Base-by-base conservation (phyloP, 441 rosid species). In the Pelargonium cotyledonis region DNA sequence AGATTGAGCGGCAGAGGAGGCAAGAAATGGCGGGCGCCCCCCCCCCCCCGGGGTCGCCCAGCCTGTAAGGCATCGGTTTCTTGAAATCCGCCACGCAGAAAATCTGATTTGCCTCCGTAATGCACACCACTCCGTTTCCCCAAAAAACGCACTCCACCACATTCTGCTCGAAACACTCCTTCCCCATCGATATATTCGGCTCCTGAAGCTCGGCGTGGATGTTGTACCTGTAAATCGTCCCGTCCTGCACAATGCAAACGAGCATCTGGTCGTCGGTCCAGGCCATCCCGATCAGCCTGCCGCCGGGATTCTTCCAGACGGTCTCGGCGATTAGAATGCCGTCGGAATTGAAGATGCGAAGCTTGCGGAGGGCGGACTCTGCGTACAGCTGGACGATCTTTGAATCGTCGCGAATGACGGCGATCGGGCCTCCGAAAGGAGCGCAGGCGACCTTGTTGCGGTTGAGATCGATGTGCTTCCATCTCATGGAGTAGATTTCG, bases 351-450 rank as follows among this genome's bases (percentile, higher is more conserved):
- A 90, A 95, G 55, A 95, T 88, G 19, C 99, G 90, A 44, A 95
- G 97, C 68, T 92, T 95, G 9, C 99, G 87, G 63, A 90, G 89
- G 43, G 99, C 98, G 14, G 99, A 95, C 47, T 95, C 98, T 5
- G 97, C 90, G 75, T 92, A 88, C 21, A 95, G 93, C 77, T 95
- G 99, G 31, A 95, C 99, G 72, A 92, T 95, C 88, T 95, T 95
- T 18, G 99, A 92, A 76, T 95, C 99, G 68, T 95, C 99, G 18
- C 98, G 90, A 79, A 95, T 95, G 15, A 92, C 84, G 47, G 99
- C 98, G 61, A 92, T 82, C 2, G 99, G 98, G 18, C 98, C 97
- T 6, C 99, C 97, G 75, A 81, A 95, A 0, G 97, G 86, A 3
- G 96, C 97, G 79, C 96, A 88, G 26, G 99, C 99, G 47, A 92